Evolutionary conservation across 352 stramenopile genomes (phyloP).

Genomic region (Phytophthora sojae): DNA sequence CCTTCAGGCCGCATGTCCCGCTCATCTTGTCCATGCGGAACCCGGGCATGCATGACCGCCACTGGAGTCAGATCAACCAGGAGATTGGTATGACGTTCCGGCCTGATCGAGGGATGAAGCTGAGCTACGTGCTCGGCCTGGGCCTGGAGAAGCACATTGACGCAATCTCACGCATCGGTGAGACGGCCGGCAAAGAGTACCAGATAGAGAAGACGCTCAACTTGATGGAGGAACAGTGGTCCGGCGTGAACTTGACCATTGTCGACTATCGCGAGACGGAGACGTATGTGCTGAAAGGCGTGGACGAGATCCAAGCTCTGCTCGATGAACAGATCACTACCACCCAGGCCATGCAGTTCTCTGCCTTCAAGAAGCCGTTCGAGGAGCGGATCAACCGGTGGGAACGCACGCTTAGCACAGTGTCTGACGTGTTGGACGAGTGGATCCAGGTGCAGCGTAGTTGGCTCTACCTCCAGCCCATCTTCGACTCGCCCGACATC

Average conservation of each 20-base stretch:
- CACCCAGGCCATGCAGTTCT: constrained; percentile 96
- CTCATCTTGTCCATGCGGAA: constrained; percentile 92
- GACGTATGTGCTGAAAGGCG: constrained; percentile 94
- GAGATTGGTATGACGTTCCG: constrained; percentile 88
- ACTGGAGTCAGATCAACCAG: constrained; percentile 93
- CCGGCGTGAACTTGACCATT: constrained; percentile 84
- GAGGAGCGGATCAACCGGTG: constrained; percentile 94
- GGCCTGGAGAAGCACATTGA: constrained; percentile 90
- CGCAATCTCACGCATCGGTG: constrained; percentile 91
- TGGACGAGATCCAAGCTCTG: constrained; percentile 94
- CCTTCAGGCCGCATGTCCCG: constrained; percentile 91
- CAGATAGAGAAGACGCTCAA: constrained; percentile 95
- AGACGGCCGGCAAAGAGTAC: constrained; percentile 95
- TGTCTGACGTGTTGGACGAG: constrained; percentile 95
- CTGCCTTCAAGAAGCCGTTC: constrained; percentile 95
- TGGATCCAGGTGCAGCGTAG: constrained; percentile 95
- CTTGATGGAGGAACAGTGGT: constrained; percentile 93
- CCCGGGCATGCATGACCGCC: constrained; percentile 93
- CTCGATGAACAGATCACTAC: constrained; percentile 97
- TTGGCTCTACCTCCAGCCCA: constrained; percentile 97
- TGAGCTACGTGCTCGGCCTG: constrained; percentile 86
- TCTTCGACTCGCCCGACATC: constrained; percentile 96
- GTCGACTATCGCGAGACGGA: constrained; percentile 93
- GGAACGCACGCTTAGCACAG: constrained; percentile 88
- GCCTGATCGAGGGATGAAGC: constrained; percentile 84